Base-by-base conservation (phyloP, 768 basidiomycete genomes). In the Cystoderma amianthinum region DNA sequence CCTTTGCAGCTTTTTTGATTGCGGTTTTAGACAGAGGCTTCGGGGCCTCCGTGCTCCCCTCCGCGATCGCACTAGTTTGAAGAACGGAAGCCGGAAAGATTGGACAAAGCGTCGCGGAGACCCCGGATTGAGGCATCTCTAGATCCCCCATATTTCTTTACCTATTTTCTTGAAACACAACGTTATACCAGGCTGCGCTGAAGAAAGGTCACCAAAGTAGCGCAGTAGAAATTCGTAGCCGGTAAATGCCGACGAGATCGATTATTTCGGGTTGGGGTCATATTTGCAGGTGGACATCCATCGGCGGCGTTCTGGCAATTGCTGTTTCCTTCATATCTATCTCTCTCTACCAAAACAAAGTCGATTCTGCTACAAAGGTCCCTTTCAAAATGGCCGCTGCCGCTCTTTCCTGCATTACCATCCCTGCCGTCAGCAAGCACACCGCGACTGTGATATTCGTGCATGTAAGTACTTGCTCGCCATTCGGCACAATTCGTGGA, bases 361-460 rank as follows among this genome's bases (percentile, higher is more conserved):
- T n/a, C n/a, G n/a, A n/a, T 50, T 48, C 41, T 33, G 25, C 33
- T 33, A 12, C 32, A 36, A n/a, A n/a, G n/a, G n/a, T n/a, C n/a
- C 45, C 50, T 23, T 21, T 33, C 23, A 43, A 38, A 39, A 67
- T 70, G 63, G 59, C 64, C 44, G 48, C 57, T 33, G 49, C 47
- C 33, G 44, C 59, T 35, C 65, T 82, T 39, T 72, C 74, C 51
- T 71, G 57, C 57, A 58, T 83, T 47, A 65, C 71, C 21, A 66
- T 85, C 21, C 65, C 73, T 25, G 68, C 87, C 9, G 54, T 65
- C 32, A 53, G 65, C 28, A 78, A 73, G 48, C 92, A 95, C 60
- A 82, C 86, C 5, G 87, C 89, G 5, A 92, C 89, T 0, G 78
- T 95, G 48, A 84, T 95, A 53, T 91, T 95, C 59, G 64, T 91